Evolutionary conservation across 257 asterid genomes (phyloP).

Genomic region (Anisodus acutangulus): DNA sequence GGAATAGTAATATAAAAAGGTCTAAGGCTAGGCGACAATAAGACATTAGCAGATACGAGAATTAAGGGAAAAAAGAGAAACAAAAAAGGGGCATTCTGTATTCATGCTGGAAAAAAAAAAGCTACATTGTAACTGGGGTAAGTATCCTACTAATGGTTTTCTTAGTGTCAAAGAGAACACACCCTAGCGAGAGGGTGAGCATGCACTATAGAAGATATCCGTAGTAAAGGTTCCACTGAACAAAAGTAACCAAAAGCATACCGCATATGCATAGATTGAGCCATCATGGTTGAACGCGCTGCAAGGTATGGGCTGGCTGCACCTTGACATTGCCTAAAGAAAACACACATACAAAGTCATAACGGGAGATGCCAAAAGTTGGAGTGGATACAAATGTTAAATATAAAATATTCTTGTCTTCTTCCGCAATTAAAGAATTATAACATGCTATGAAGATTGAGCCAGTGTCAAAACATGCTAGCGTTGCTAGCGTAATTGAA

Average conservation of each 20-base stretch:
- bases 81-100: not conserved
- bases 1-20: too few relatives aligned
- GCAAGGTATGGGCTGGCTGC: conserved; percentile 87
- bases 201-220: not conserved
- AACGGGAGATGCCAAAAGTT: not conserved
- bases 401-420: too few relatives aligned
- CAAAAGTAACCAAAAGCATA: conserved; percentile 38
- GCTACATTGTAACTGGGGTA: not conserved
- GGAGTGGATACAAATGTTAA: not conserved
- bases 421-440: too few relatives aligned
- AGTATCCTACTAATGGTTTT: not conserved
- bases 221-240: conserved; percentile 1
- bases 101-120: not conserved
- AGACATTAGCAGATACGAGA: not conserved
- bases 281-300: conserved; percentile 88
- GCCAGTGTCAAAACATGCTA: too few relatives aligned
- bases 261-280: conserved; percentile 85
- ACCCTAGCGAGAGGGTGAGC: not conserved
- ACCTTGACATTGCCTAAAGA: conserved; percentile 79
- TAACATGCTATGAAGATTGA: too few relatives aligned
- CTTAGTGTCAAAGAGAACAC: not conserved
- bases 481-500: too few relatives aligned
- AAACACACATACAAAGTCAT: conserved; percentile 18
- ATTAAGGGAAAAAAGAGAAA: not conserved
- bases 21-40: not conserved